Conservation (phyloP, 2,329 filamentous ascomycete species). For the Aspergillus aculeatinus region DNA sequence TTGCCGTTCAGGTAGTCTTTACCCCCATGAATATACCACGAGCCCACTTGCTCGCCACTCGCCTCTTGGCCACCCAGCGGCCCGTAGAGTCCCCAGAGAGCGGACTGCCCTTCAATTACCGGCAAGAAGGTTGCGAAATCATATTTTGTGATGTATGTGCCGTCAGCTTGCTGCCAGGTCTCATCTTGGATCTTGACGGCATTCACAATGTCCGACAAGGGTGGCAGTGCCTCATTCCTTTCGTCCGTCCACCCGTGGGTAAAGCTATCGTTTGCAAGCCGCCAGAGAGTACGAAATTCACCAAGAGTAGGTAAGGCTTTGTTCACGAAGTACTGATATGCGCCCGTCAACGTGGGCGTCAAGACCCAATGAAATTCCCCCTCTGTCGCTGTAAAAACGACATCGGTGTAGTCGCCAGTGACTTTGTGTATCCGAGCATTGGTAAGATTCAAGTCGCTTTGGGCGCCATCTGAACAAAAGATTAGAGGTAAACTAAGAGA, state of each 20-base stretch:
- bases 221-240: conserved; percentile 48
- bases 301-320: conserved; percentile 49
- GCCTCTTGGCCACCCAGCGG: too few species aligned
- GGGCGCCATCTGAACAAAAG: conserved; percentile 44
- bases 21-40: conserved; percentile 53
- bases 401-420: conserved; percentile 48
- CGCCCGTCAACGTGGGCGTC: conserved; percentile 49
- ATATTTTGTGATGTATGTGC: conserved; percentile 55
- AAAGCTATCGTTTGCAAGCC: conserved; percentile 52
- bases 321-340: conserved; percentile 59
- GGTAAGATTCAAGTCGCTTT: conserved; percentile 50
- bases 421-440: conserved; percentile 46
- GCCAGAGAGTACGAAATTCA: conserved; percentile 53
- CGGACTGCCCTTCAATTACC: too few species aligned
- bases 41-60: conserved; percentile 42
- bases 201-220: conserved; percentile 43
- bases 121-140: conserved; percentile 40
- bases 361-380: conserved; percentile 57
- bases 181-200: conserved; percentile 55
- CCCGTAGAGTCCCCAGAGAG: conserved; percentile 48
- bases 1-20: conserved; percentile 56
- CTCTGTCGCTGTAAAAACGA: conserved; percentile 49
- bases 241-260: conserved; percentile 47
- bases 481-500: neutral
- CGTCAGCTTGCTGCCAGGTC: conserved; percentile 52